A percentile compares a stretch with the other conserved stretches of the same genome.
Conservation (phyloP, 768 basidiomycete genomes). For the Daedalea quercina region DNA sequence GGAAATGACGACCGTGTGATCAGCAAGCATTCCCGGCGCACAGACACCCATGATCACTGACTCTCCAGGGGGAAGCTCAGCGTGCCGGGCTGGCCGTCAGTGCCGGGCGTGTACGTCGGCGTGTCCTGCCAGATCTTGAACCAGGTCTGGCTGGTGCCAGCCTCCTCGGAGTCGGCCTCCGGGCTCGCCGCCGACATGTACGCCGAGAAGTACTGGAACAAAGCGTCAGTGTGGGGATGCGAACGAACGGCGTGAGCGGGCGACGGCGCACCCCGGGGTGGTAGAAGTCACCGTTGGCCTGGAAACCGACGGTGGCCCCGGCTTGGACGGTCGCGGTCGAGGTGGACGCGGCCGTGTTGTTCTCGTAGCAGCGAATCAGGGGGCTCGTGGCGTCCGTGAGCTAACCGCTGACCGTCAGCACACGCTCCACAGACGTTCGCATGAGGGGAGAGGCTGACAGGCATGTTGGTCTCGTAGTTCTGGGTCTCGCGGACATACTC, state of each 20-base stretch:
- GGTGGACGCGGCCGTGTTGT: constrained; percentile 17
- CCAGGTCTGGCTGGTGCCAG: constrained; percentile 38
- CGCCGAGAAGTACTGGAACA: constrained; percentile 21
- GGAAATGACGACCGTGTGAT: constrained; percentile 3
- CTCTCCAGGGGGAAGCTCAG: constrained; percentile 23
- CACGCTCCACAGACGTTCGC: neutral
- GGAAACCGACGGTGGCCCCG: constrained; percentile 24
- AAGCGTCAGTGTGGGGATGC: neutral
- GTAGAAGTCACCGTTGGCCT: constrained; percentile 19
- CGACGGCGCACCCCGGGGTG: constrained; percentile 20
- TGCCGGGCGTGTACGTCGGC: constrained; percentile 18
- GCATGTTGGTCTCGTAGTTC: constrained; percentile 25
- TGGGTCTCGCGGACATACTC: constrained; percentile 24
- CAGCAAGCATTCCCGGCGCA: neutral
- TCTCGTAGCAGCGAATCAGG: constrained; percentile 28
- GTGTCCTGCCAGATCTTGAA: constrained; percentile 37
- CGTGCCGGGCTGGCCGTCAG: neutral
- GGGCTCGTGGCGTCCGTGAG: constrained; percentile 24
- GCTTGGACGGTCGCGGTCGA: constrained; percentile 20
- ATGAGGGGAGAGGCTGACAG: constrained; percentile 11
- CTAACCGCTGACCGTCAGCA: constrained; percentile 6
- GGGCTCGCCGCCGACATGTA: constrained; percentile 26
- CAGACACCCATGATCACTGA: neutral
- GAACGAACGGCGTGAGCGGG: neutral
- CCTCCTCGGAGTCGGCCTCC: constrained; percentile 23